Conservation (phyloP, 164 flowering plant species). For the Nelumbo lutea region DNA sequence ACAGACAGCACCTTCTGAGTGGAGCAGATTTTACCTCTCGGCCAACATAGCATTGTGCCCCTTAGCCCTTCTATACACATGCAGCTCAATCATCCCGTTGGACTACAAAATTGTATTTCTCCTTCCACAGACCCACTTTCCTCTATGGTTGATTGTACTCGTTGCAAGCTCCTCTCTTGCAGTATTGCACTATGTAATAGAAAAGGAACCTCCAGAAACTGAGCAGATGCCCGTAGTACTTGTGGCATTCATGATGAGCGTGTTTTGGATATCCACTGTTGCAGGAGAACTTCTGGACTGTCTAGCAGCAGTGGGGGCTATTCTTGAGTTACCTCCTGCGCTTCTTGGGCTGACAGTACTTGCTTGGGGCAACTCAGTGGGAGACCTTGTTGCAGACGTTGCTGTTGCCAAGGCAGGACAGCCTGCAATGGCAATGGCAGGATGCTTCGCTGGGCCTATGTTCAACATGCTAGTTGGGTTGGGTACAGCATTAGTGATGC, state of each 20-base stretch:
- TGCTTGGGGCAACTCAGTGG: constrained; percentile 99
- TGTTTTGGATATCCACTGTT: constrained; percentile 91
- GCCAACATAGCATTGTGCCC: constrained; percentile 89
- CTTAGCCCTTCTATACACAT: constrained; percentile 64
- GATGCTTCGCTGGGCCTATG: constrained; percentile 99
- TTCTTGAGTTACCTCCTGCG: constrained; percentile 69
- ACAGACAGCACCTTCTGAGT: constrained; percentile 58
- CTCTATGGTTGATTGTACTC: constrained; percentile 82
- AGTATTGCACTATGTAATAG: constrained; percentile 60
- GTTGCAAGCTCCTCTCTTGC: constrained; percentile 63
- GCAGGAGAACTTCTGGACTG: constrained; percentile 92
- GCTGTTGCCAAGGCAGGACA: constrained; percentile 97
- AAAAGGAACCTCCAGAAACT: constrained; percentile 71
- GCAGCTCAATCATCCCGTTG: constrained; percentile 69
- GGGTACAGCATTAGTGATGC: constrained; percentile 79
- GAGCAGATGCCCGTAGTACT: constrained; percentile 57
- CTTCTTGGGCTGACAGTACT: constrained; percentile 94
- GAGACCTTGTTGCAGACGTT: constrained; percentile 98
- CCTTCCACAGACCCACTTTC: constrained; percentile 56
- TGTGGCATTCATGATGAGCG: constrained; percentile 87
- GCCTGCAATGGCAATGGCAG: constrained; percentile 98
- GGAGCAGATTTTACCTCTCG: constrained; percentile 80
- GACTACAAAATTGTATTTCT: constrained; percentile 68
- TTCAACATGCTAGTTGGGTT: constrained; percentile 98
- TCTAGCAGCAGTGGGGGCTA: constrained; percentile 67